Evolutionary conservation across 2,329 filamentous ascomycete species (phyloP).

Genomic region (Colletotrichum lentis): DNA sequence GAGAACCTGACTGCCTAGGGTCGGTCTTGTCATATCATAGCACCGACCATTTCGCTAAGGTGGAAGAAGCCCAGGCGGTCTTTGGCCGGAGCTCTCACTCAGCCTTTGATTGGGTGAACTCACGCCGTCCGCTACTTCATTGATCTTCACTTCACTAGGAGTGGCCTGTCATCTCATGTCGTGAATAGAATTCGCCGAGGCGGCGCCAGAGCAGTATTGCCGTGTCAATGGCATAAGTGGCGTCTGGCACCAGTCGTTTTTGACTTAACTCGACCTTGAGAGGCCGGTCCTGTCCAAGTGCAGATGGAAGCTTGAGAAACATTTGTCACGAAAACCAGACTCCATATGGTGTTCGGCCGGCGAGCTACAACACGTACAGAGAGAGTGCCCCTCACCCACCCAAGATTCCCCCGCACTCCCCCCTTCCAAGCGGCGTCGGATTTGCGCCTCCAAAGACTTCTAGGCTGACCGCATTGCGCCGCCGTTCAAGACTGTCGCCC

Average conservation of each 20-base stretch:
- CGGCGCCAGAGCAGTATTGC: conserved; percentile 17
- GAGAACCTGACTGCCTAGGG: conserved; percentile 7
- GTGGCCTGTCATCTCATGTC: conserved; percentile 15
- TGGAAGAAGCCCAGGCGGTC: neutral
- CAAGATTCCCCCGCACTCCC: conserved; percentile 33
- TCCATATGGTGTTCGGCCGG: conserved; percentile 1
- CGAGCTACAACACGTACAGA: conserved; percentile 18
- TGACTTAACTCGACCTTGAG: neutral
- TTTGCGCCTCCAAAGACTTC: conserved; percentile 21
- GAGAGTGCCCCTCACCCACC: conserved; percentile 30
- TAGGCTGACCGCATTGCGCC: conserved; percentile 33
- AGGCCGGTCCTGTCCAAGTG: conserved; percentile 7
- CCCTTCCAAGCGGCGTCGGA: conserved; percentile 10
- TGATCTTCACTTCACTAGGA: neutral
- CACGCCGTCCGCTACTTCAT: neutral
- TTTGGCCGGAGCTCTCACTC: neutral
- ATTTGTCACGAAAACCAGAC: conserved; percentile 3
- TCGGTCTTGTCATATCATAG: neutral
- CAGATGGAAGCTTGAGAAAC: neutral
- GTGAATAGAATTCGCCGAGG: conserved; percentile 3
- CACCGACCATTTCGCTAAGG: conserved; percentile 8
- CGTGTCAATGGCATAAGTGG: neutral
- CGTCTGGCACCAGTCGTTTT: neutral
- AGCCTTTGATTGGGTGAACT: neutral
- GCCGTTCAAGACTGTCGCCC: conserved; percentile 21